These are phyloP conservation scores for Haematococcus lacustris DNA, from an alignment of 139 green algal genomes.

Conservation along the genomic window DNA sequence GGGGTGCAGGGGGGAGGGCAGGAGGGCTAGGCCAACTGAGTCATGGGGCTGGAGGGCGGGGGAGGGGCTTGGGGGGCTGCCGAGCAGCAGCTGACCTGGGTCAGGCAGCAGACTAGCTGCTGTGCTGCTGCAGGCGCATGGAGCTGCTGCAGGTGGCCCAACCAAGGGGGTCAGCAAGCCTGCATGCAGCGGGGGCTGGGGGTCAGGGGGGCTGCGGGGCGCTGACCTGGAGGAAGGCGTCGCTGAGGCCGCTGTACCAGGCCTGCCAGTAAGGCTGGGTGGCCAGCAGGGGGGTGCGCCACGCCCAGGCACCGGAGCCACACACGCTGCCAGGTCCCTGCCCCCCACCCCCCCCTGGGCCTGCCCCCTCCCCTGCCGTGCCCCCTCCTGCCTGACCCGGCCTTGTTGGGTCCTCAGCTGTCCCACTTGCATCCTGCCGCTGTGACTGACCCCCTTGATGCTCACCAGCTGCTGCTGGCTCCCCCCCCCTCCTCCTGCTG, in stretches of 20 bases:
- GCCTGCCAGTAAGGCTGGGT: slow-evolving; percentile 72
- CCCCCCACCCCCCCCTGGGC: background rate
- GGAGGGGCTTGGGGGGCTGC: too few relatives aligned
- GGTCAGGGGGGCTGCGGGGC: too few relatives aligned
- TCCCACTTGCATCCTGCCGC: slow-evolving; percentile 8
- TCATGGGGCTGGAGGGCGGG: too few relatives aligned
- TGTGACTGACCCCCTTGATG: background rate
- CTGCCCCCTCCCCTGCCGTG: background rate
- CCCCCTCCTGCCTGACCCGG: slow-evolving; percentile 1
- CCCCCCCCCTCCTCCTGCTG: background rate
- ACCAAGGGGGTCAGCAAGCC: too few relatives aligned
- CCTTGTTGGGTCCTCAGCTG: slow-evolving; percentile 2
- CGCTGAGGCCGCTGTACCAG: slow-evolving; percentile 81
- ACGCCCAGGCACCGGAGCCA: slow-evolving; percentile 46
- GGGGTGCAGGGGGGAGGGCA: too few relatives aligned
- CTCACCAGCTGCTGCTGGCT: background rate
- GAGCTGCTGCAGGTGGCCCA: too few relatives aligned
- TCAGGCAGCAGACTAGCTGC: too few relatives aligned
- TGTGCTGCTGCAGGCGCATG: too few relatives aligned
- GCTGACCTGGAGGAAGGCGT: slow-evolving; percentile 62
- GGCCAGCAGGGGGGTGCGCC: slow-evolving; percentile 60
- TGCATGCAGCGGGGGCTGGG: too few relatives aligned
- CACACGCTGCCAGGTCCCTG: too few relatives aligned
- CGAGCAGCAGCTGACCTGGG: too few relatives aligned
- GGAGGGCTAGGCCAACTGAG: too few relatives aligned